These are phyloP conservation scores for Dactylellina leptospora DNA, from an alignment of 2,329 filamentous ascomycete species.

Conservation along the genomic window DNA sequence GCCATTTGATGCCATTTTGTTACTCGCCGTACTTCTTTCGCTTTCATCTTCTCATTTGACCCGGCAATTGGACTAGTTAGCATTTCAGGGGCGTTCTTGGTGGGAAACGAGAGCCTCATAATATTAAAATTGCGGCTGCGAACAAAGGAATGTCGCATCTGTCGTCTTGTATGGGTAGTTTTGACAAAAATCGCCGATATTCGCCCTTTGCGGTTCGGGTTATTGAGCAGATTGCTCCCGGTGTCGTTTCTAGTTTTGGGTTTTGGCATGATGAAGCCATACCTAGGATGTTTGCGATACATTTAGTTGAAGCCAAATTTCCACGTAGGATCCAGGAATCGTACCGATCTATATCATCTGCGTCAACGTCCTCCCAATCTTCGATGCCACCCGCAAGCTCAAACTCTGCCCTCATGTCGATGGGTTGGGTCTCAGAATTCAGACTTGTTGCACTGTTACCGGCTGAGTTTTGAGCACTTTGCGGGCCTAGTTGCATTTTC, in stretches of 20 bases:
- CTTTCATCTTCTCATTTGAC: conserved; percentile 67
- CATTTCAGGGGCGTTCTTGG: conserved; percentile 75
- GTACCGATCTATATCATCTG: conserved; percentile 68
- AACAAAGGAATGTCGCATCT: conserved; percentile 68
- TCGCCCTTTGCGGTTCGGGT: conserved; percentile 53
- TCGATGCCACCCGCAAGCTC: conserved; percentile 68
- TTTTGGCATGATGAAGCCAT: conserved; percentile 71
- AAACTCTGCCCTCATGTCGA: conserved; percentile 57
- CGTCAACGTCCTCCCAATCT: conserved; percentile 73
- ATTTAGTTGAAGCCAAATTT: background rate
- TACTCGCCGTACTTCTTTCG: conserved; percentile 70
- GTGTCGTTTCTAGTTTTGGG: conserved; percentile 58
- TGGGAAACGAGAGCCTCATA: conserved; percentile 56
- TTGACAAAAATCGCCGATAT: conserved; percentile 66
- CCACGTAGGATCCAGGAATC: background rate
- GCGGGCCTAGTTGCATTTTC: conserved; percentile 30
- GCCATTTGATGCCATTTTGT: conserved; percentile 77
- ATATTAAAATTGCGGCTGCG: conserved; percentile 28
- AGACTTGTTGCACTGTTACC: conserved; percentile 35
- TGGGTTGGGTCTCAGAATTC: conserved; percentile 55
- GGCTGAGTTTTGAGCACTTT: conserved; percentile 25
- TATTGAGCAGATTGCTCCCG: conserved; percentile 34
- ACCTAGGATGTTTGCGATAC: conserved; percentile 60
- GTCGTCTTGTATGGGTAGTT: conserved; percentile 70
- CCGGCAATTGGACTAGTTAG: conserved; percentile 68